Evolutionary conservation across 73 alveolate species (phyloP), one percentile per base, ranked within the genome.

Genomic region (Breviolum minutum): DNA sequence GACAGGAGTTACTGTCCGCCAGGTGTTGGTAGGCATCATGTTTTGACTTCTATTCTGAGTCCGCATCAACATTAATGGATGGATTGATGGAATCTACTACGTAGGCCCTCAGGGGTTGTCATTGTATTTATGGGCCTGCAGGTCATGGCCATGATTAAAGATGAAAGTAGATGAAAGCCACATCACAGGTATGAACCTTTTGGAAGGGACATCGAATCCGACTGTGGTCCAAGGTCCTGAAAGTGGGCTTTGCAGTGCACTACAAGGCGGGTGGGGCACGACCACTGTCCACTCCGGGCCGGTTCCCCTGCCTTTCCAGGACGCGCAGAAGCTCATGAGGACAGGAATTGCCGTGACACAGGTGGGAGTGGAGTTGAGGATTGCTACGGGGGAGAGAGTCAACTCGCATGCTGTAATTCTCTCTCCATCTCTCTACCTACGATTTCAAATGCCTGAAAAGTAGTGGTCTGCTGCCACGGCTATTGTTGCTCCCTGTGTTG

Each of bases 261-360:
- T 69, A 64, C 87, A 90, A 89, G 95, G 95, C 95, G 20, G 87
- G 30, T 29, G 63, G 11, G 63, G 20, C 63, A n/a, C 40, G 24
- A 68, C 77, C 77, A 68, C 4, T 17, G 17, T 22, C 77, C 17
- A 22, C 8, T 22, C 77, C 17, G 17, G n/a, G 17, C 4, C 77
- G 24, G 77, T 22, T 22, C 17, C 17, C 77, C 77, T 68, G 20
- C 14, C 83, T 0, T 14, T 22, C 9, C 86, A 90, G 96, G 96
- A 90, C 27, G 96, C 96, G 20, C 96, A 90, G 87, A 90, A 90
- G 76, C 96, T 90, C 63, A 27, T 90, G 77, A 61, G 96, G 20
- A 90, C 96, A 27, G 96, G 96, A n/a, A 90, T 90, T 48, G 96
- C 96, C 4, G 96, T 90, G 63, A 90, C 96, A 8, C 95, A 89